Evolutionary conservation across 768 basidiomycete genomes (phyloP).

Genomic region (Saitozyma sp.): DNA sequence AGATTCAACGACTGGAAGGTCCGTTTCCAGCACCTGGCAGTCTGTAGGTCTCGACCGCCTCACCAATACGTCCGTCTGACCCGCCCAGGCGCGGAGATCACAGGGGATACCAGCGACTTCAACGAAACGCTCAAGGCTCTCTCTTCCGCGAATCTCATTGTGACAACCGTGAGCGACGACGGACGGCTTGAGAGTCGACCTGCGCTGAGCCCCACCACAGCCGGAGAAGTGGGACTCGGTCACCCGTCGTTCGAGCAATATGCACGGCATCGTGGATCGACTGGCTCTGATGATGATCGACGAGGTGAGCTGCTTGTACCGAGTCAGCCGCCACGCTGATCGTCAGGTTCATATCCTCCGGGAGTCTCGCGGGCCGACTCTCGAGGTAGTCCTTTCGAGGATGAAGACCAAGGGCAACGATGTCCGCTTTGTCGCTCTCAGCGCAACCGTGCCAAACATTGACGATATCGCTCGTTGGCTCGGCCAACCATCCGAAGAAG

Average conservation of each 20-base stretch:
- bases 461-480: conserved; percentile 89
- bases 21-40: conserved; percentile 71
- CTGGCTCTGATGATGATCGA: conserved; percentile 86
- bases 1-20: conserved; percentile 76
- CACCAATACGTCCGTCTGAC: not conserved
- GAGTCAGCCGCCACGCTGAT: not conserved
- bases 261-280: conserved; percentile 66
- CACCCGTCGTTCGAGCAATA: conserved; percentile 64
- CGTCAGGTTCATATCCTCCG: conserved; percentile 85
- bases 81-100: conserved; percentile 74
- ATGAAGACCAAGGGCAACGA: conserved; percentile 74
- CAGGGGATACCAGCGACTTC: conserved; percentile 78
- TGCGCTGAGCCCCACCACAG: conserved; percentile 39
- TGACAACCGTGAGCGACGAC: conserved; percentile 67
- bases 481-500: conserved; percentile 47
- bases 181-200: not conserved
- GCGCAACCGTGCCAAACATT: conserved; percentile 89
- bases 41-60: conserved; percentile 55
- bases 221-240: conserved; percentile 97
- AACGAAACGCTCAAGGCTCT: conserved; percentile 71
- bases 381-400: conserved; percentile 91
- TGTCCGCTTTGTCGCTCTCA: conserved; percentile 83
- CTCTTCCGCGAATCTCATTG: conserved; percentile 73
- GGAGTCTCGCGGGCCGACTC: conserved; percentile 82
- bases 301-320: conserved; percentile 60